Evolutionary conservation across 768 basidiomycete species (phyloP), one percentile per base, ranked within the genome.

Genomic region (Boletus edulis): DNA sequence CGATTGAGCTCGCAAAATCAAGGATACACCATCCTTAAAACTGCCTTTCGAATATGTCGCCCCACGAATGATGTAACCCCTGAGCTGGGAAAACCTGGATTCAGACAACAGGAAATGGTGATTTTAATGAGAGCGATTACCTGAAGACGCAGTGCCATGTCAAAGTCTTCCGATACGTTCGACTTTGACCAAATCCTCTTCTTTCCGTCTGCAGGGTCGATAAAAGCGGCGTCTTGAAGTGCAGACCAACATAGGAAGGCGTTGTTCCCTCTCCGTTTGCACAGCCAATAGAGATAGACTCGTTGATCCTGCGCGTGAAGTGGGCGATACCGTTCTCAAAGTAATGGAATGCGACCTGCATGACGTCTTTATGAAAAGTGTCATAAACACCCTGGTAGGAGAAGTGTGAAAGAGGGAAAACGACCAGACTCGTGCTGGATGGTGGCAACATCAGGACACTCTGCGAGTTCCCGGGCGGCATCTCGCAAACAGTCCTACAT

Each of bases 241-340:
- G 93, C 92, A 3, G 84, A 83, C 93, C 93, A 96, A 27, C 92
- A 84, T 38, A 94, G 74, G 72, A 94, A 96, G 11, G 91, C 91
- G 52, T 94, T 91, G 70, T 93, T 91, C 8, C 90, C 64, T 91
- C 88, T 15, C 89, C 90, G 57, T 91, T 91, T 0, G 89, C 84
- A 64, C 83, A 85, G 15, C 84, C 82, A 73, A 91, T 81, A 0
- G 89, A 90, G 41, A 91, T 91, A 60, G 81, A 84, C 69, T 84
- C 84, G 72, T 95, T 93, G 73, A 95, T 92, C 35, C 91, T 79
- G n/a, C 86, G 83, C 5, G 93, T 95, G 70, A 96, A 96, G 68
- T 89, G 86, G n/a, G 93, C 84, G 58, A 95, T 91, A 27, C 89
- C 91, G 62, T 93, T 93, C 67, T 96, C 93, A 65, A 95, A 94